Base-by-base conservation (phyloP, 257 asterid species). In the Voacanga thouarsii region DNA sequence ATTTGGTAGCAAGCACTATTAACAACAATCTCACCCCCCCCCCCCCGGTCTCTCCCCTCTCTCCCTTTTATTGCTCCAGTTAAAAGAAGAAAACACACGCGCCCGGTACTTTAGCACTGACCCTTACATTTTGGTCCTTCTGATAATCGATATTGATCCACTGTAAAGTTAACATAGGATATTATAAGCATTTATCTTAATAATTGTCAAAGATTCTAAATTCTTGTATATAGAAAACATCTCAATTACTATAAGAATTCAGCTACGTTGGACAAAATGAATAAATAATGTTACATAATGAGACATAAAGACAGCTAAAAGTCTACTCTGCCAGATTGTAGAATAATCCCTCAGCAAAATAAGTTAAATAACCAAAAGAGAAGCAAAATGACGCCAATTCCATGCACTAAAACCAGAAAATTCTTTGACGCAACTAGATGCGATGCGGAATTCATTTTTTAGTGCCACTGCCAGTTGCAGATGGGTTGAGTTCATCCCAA, bases 401-500 rank as follows among this genome's bases (percentile, higher is more conserved):
- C 23, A 76, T 30, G 44, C 37, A 18, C 63, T 30, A 70, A 44
- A n/a, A 6, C 53, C 53, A 44, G 10, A 45, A 41, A 45, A 45
- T 44, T 30, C 9, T 28, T 11, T 45, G 5, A 21, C 43, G 21
- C 45, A 56, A 49, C 47, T 30, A 44, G 26, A 53, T 37, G 57
- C 61, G 28, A 61, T 72, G 69, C 23, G 24, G 51, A 80, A 73
- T 78, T 89, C 85, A 90, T 82, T 89, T 85, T 2, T 87, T 83
- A 49, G 71, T 78, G 70, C 80, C 88, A 37, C 80, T 81, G 56
- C 81, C 64, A 70, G 88, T 85, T 63, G 86, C 85, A 0, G 91
- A 26, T 15, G 94, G 91, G 89, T 92, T 92, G 86, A 92, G 93
- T 87, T 92, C 95, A 72, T 89, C 96, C 97, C 96, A 92, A 75